Evolutionary conservation across 129 eudicot genomes (phyloP), one percentile per base, ranked within the genome.

Genomic region (Lactuca saligna): DNA sequence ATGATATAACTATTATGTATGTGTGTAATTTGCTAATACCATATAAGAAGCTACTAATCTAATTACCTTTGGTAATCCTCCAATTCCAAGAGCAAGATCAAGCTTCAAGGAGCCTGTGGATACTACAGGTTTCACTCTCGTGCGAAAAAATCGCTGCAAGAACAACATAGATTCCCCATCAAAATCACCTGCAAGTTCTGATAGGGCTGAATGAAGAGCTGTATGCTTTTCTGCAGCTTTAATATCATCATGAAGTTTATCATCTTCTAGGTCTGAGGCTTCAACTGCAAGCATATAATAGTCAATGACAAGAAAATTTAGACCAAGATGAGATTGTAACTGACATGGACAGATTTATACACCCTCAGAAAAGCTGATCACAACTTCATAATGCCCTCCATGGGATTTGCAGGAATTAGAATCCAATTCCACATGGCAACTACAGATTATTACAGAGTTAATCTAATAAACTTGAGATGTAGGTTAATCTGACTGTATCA

Each of bases 81-180:
- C 99, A 33, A 87, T 81, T 53, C 99, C 96, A 82, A 94, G 99
- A 58, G 97, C 99, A 41, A 77, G 80, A 77, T 94, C 99, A 72
- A 94, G 97, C 85, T 81, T 87, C 82, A 94, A 63, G 4, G 99
- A 94, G 64, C 99, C 99, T 3, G 99, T 94, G 17, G 99, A 77
- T 85, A 94, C 69, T 10, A 87, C 91, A 61, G 96, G 75, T 46
- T 88, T 73, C 15, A 80, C 87, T 49, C 99, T 84, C 55, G 93
- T 68, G 69, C 88, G 63, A 80, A 87, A 90, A 81, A 94, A 89
- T 3, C 88, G 88, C 78, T 91, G 89, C 83, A 85, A 79, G 58
- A 90, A 91, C 80, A 88, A 67, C 95, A 80, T 85, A 55, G 89
- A 81, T 81, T 94, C 97, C 68, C 82, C 90, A 53, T 90, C 81